These are phyloP conservation scores for Clonostachys rhizophaga DNA, from an alignment of 2,329 filamentous ascomycete genomes.

Conservation along the genomic window DNA sequence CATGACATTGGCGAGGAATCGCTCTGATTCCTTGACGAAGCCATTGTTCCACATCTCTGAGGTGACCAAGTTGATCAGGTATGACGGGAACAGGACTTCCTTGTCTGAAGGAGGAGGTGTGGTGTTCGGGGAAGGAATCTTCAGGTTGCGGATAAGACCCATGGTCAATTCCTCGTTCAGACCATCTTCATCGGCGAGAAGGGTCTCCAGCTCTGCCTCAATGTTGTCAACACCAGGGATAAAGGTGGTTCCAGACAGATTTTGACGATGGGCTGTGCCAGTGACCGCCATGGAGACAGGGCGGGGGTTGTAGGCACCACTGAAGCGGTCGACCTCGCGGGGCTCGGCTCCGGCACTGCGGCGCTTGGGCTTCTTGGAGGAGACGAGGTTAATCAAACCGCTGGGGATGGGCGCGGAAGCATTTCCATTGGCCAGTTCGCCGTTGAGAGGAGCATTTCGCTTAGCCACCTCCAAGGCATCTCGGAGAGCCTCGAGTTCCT, in stretches of 20 bases:
- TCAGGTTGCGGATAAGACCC: slow-evolving; percentile 92
- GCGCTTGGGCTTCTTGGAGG: slow-evolving; percentile 94
- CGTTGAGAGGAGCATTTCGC: slow-evolving; percentile 70
- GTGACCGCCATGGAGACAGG: slow-evolving; percentile 94
- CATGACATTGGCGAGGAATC: slow-evolving; percentile 99
- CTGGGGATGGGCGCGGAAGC: slow-evolving; percentile 50
- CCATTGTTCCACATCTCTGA: slow-evolving; percentile 99
- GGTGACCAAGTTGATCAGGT: slow-evolving; percentile 97
- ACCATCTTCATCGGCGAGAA: slow-evolving; percentile 91
- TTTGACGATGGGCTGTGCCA: slow-evolving; percentile 62
- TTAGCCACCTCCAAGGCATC: slow-evolving; percentile 89
- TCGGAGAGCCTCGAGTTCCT: slow-evolving; percentile 85
- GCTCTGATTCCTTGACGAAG: slow-evolving; percentile 98
- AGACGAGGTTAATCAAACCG: slow-evolving; percentile 93
- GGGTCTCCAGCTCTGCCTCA: slow-evolving; percentile 88
- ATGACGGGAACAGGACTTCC: slow-evolving; percentile 96
- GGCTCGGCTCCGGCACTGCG: slow-evolving; percentile 85
- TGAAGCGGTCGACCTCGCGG: slow-evolving; percentile 84
- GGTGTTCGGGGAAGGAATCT: slow-evolving; percentile 85
- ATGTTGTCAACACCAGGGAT: slow-evolving; percentile 82
- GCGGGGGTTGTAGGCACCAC: slow-evolving; percentile 85
- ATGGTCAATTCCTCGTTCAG: slow-evolving; percentile 96
- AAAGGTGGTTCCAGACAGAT: slow-evolving; percentile 70
- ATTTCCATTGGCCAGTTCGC: slow-evolving; percentile 38
- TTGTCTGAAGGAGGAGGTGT: slow-evolving; percentile 93